phyloP scores from a whole-genome alignment of 495 filamentous ascomycete genomes.

The Cudoniella acicularis region DNA sequence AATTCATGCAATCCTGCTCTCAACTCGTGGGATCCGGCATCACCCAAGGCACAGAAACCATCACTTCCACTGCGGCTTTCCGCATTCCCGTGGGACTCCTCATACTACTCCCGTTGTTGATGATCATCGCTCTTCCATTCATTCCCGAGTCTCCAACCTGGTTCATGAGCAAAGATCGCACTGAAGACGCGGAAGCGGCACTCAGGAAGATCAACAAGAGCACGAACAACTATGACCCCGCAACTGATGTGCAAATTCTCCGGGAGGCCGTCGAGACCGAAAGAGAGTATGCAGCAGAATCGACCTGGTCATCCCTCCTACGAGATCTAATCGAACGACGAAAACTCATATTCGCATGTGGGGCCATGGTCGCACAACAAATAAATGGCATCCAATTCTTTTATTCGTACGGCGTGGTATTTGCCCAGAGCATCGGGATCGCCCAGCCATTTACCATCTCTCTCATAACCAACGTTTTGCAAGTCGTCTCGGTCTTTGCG shows the following conservation, averaged over 20 bases:
- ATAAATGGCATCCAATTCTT: constrained; percentile 39
- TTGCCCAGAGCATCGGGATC: constrained; percentile 35
- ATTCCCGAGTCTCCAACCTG: constrained; percentile 36
- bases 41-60: constrained; percentile 31
- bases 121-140: constrained; percentile 31
- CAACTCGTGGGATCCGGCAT: constrained; percentile 33
- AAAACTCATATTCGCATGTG: constrained; percentile 33
- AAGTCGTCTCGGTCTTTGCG: constrained; percentile 30
- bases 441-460: constrained; percentile 34
- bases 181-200: constrained; percentile 24
- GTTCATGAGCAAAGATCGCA: constrained; percentile 28
- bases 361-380: constrained; percentile 37
- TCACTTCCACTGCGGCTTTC: constrained; percentile 27
- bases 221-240: constrained; percentile 26
- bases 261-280: constrained; percentile 22
- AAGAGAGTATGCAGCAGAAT: constrained; percentile 18
- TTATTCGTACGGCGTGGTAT: constrained; percentile 37
- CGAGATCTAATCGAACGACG: constrained; percentile 33
- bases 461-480: constrained; percentile 33
- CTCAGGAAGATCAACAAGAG: constrained; percentile 34
- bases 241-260: constrained; percentile 26
- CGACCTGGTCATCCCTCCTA: constrained; percentile 31
- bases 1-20: constrained; percentile 36
- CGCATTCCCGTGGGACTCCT: constrained; percentile 35
- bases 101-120: constrained; percentile 29